Base-by-base conservation (phyloP, 164 flowering plant species). In the Tinospora cordifolia region DNA sequence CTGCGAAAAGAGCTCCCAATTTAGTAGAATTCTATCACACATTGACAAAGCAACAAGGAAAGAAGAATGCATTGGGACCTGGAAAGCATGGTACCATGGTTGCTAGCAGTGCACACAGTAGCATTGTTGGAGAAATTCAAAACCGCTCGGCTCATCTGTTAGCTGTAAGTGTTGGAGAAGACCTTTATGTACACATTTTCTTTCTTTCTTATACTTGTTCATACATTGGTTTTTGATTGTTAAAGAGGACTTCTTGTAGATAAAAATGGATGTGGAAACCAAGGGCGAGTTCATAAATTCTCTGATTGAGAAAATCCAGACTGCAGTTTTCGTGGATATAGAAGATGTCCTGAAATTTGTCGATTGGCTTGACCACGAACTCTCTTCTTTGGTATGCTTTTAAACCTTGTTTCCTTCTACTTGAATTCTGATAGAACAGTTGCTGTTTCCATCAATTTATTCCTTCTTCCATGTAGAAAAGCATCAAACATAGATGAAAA, bases 71-170 rank as follows among this genome's bases (percentile, higher is more conserved):
- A 64, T 22, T 68, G 25, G 67, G 71, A 22, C 26, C 74, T 46
- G 75, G 68, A 15, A 79, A 69, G 69, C 69, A 49, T 65, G 73
- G 62, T 30, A 82, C 75, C 62, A 75, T 72, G 27, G 68, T 67
- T 15, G 74, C 59, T 59, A 73, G 8, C 38, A 82, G 76, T 77
- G 87, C 81, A n/a, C 93, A 89, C 46, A 86, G 72, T 64, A 89
- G 87, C 81, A 87, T 89, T n/a, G 91, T 89, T 51, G 90, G 87
- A 62, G 93, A 89, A 80, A 84, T 89, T 75, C 90, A 86, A 69
- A 89, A 84, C 67, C 90, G 91, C 63, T 89, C 93, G 10, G 76
- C 88, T 30, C 88, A 89, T 80, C 81, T 85, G 63, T 57, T 89
- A 73, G 91, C 91, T 69, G 91, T 89, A 78, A 79, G 84, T 15